Percentiles rank a stretch among this genome's conserved stretches.
Evolutionary conservation across 768 basidiomycete species (phyloP).

Genomic region (Cyclocybe cylindracea): DNA sequence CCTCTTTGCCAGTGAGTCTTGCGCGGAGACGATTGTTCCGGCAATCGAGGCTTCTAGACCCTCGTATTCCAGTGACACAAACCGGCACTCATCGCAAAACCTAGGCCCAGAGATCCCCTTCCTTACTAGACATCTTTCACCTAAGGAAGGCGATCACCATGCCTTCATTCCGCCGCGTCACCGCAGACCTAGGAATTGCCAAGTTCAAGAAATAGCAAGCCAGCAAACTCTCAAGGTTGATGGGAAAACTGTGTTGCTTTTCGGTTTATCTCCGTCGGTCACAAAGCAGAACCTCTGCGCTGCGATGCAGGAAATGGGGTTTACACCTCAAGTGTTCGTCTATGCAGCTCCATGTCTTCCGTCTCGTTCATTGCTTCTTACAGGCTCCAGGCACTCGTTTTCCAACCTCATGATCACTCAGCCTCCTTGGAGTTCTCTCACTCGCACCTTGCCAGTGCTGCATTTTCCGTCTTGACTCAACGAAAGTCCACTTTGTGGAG

Average conservation of each 20-base stretch:
- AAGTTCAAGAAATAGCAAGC: not conserved
- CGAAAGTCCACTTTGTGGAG: constrained; percentile 1
- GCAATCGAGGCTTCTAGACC: no score
- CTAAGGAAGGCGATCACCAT: not conserved
- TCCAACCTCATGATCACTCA: not conserved
- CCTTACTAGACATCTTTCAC: not conserved
- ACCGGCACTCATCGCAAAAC: no score
- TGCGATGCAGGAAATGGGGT: constrained; percentile 1
- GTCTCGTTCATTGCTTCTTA: not conserved
- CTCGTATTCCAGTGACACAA: no score
- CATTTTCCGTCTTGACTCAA: constrained; percentile 12
- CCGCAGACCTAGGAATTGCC: constrained; percentile 6
- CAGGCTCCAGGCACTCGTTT: not conserved
- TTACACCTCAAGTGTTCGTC: constrained; percentile 5
- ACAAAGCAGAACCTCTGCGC: not conserved
- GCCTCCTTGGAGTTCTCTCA: constrained; percentile 10
- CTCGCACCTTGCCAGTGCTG: constrained; percentile 11
- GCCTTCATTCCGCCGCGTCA: constrained; percentile 7
- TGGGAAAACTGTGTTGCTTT: constrained; percentile 1
- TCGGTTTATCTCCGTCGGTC: not conserved
- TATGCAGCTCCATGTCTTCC: not conserved
- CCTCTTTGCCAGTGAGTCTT: no score
- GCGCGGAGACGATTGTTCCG: no score
- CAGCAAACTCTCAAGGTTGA: not conserved
- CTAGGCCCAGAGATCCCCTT: no score